phyloP scores from a whole-genome alignment of 208 protist species.

The Leishmania lainsoni region DNA sequence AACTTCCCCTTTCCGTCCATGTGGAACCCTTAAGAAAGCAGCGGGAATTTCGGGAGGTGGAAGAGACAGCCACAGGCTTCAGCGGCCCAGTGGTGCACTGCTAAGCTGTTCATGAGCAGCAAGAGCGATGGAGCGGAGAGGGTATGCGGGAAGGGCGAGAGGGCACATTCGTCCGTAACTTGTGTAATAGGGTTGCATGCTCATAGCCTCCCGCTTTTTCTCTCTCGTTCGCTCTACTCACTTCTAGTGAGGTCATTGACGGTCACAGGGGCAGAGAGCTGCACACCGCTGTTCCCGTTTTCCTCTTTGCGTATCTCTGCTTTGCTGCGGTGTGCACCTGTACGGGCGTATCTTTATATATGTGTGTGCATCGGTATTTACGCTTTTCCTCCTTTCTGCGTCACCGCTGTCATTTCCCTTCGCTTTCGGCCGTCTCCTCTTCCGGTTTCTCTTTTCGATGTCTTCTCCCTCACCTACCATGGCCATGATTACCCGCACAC shows the following conservation, averaged over 20 bases:
- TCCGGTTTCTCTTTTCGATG: not conserved
- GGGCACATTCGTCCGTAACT: not conserved
- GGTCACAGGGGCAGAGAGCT: not conserved
- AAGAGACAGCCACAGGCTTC: not conserved
- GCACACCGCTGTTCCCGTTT: not conserved
- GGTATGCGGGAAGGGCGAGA: not conserved
- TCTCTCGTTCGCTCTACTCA: not conserved
- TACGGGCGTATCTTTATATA: not conserved
- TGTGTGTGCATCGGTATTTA: not conserved
- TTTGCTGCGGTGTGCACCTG: too few relatives aligned
- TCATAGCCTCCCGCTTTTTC: not conserved
- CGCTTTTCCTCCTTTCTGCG: not conserved
- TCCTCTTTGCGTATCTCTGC: not conserved
- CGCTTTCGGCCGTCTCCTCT: not conserved
- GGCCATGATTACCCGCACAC: not conserved
- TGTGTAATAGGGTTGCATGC: not conserved
- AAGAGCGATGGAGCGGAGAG: not conserved
- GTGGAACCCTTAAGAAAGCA: not conserved
- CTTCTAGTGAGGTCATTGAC: not conserved
- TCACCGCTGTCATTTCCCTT: not conserved
- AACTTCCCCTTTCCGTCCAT: not conserved
- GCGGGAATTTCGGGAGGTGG: not conserved
- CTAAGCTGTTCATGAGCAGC: not conserved
- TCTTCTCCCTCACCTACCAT: not conserved
- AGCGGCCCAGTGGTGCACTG: too few relatives aligned